These are phyloP conservation scores for Xylaria intraflava DNA, from an alignment of 495 filamentous ascomycete species.

Conservation along the genomic window DNA sequence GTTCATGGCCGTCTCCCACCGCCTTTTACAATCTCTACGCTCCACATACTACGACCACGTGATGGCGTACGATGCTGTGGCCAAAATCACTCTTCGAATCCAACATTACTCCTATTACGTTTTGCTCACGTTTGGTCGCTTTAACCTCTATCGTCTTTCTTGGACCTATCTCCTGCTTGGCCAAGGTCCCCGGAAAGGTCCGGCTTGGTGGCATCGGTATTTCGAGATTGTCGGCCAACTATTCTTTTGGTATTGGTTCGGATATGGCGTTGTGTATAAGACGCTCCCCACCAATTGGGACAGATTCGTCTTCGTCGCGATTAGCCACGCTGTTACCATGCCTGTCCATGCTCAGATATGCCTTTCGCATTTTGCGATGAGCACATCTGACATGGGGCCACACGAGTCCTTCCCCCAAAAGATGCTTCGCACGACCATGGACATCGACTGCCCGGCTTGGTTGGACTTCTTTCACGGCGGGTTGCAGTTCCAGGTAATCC, in stretches of 20 bases:
- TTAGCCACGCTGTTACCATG: slow-evolving; percentile 82
- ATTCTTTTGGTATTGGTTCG: slow-evolving; percentile 95
- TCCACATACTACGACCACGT: slow-evolving; percentile 86
- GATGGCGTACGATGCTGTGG: slow-evolving; percentile 76
- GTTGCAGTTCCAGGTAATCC: slow-evolving; percentile 93
- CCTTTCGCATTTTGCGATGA: slow-evolving; percentile 95
- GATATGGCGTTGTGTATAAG: slow-evolving; percentile 75
- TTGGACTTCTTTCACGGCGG: slow-evolving; percentile 96
- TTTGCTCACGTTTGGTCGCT: slow-evolving; percentile 77
- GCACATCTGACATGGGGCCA: slow-evolving; percentile 79
- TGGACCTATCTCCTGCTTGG: slow-evolving; percentile 75
- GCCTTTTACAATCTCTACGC: slow-evolving; percentile 66
- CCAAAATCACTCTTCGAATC: slow-evolving; percentile 62
- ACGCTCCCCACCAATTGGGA: slow-evolving; percentile 62
- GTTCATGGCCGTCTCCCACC: slow-evolving; percentile 87
- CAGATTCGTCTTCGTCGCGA: slow-evolving; percentile 68
- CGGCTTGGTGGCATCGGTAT: slow-evolving; percentile 84
- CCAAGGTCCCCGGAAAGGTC: slow-evolving; percentile 71
- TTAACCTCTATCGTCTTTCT: slow-evolving; percentile 83
- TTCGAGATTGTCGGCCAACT: slow-evolving; percentile 74
- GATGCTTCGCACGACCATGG: slow-evolving; percentile 97
- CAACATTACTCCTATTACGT: slow-evolving; percentile 85
- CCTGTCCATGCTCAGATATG: slow-evolving; percentile 95
- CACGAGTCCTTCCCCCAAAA: slow-evolving; percentile 90
- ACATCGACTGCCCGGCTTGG: slow-evolving; percentile 92